phyloP scores from a whole-genome alignment of 2,329 filamentous ascomycete species.

The Drechslerella stenobrocha region DNA sequence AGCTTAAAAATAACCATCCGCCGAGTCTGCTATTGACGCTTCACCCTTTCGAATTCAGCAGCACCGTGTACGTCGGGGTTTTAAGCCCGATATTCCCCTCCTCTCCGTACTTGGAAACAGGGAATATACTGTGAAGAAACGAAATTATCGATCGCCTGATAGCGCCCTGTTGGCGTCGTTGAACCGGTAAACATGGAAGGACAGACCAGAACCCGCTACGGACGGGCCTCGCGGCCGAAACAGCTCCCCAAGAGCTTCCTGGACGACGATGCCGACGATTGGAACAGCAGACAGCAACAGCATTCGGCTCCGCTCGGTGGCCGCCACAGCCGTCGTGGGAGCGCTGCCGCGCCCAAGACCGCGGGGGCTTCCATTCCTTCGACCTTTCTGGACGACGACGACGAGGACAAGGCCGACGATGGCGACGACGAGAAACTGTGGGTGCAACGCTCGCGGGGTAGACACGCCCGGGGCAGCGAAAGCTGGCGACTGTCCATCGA shows the following conservation, averaged over 20 bases:
- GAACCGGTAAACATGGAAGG: slow-evolving; percentile 7
- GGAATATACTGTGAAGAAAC: not conserved
- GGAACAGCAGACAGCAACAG: slow-evolving; percentile 6
- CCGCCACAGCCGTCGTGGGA: slow-evolving; percentile 22
- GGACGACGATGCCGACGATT: slow-evolving; percentile 37
- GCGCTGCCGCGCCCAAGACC: slow-evolving; percentile 12
- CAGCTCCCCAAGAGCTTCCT: slow-evolving; percentile 43
- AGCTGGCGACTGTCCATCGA: slow-evolving; percentile 37
- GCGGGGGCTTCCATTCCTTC: slow-evolving; percentile 25
- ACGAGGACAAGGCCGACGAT: slow-evolving; percentile 35
- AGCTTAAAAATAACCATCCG: slow-evolving; percentile 4
- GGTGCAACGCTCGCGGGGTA: slow-evolving; percentile 24
- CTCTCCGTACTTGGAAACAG: not conserved
- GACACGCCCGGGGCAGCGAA: slow-evolving; percentile 22
- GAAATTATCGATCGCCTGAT: slow-evolving; percentile 4
- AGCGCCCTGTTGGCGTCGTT: not conserved
- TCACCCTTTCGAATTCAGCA: too few relatives aligned
- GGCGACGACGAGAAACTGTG: slow-evolving; percentile 31
- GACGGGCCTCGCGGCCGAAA: slow-evolving; percentile 31
- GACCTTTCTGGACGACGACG: slow-evolving; percentile 42
- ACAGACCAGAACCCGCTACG: slow-evolving; percentile 34
- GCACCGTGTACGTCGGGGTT: too few relatives aligned
- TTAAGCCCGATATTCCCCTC: not conserved
- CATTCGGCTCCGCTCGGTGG: slow-evolving; percentile 9
- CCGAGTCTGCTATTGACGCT: not conserved